These are phyloP conservation scores for Eremomyces bilateralis DNA, from an alignment of 495 filamentous ascomycete species.

Conservation along the genomic window DNA sequence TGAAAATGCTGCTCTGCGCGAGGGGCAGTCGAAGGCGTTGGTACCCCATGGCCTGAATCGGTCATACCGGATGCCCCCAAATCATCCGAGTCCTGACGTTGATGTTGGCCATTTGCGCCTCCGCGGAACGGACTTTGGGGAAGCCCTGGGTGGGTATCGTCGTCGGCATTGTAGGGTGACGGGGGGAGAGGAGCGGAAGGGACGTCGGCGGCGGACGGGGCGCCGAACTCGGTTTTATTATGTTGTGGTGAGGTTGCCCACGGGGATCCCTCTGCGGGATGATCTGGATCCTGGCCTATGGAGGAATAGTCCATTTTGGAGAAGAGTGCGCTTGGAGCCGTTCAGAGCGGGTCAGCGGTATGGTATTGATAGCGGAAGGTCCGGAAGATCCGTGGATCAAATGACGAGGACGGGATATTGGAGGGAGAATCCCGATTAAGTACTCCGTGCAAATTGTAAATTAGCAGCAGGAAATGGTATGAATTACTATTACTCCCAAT, in stretches of 20 bases:
- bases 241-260: slow-evolving; percentile 61
- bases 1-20: neutral
- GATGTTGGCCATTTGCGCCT: neutral
- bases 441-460: too few species aligned
- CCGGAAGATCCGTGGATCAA: too few species aligned
- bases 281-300: slow-evolving; percentile 50
- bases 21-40: neutral
- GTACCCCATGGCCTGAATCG: neutral
- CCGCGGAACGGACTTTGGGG: neutral
- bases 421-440: too few species aligned
- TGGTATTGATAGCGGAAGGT: too few species aligned
- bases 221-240: slow-evolving; percentile 30
- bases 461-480: too few species aligned
- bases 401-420: too few species aligned
- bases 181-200: slow-evolving; percentile 30
- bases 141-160: slow-evolving; percentile 2
- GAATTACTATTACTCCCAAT: too few species aligned
- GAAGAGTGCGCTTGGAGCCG: neutral
- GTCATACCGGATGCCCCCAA: neutral
- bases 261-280: slow-evolving; percentile 46
- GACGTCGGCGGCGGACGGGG: slow-evolving; percentile 26
- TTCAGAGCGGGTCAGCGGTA: too few species aligned
- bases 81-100: neutral
- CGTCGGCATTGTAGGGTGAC: slow-evolving; percentile 23
- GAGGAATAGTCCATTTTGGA: slow-evolving; percentile 63